phyloP scores from a whole-genome alignment of 495 filamentous ascomycete species.

The Beverwykella pulmonaria region DNA sequence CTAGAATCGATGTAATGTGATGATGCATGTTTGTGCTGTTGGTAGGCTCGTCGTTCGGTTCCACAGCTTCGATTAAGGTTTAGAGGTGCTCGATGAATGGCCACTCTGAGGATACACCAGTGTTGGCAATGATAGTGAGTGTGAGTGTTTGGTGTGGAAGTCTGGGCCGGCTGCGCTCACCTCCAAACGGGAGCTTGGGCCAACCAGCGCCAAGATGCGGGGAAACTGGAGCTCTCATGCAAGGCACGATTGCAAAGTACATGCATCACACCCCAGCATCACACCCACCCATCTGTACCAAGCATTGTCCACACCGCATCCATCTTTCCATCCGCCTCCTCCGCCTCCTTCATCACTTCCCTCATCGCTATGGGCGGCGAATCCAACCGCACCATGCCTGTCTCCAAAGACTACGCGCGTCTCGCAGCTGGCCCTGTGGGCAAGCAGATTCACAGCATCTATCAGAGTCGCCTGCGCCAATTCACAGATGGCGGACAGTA shows the following conservation, averaged over 20 bases:
- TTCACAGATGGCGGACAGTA: slow-evolving; percentile 85
- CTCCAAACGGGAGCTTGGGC: slow-evolving; percentile 3
- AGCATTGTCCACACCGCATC: background rate
- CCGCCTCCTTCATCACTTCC: background rate
- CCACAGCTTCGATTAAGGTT: too few species aligned
- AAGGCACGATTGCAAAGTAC: slow-evolving; percentile 9
- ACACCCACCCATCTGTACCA: background rate
- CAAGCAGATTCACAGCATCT: slow-evolving; percentile 84
- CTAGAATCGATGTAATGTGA: too few species aligned
- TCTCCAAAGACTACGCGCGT: slow-evolving; percentile 55
- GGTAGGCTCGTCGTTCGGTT: too few species aligned
- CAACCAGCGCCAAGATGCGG: slow-evolving; percentile 20
- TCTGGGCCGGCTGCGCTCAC: background rate
- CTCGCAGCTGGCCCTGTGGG: slow-evolving; percentile 67
- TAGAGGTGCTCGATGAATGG: background rate
- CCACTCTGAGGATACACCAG: background rate
- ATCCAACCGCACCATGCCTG: slow-evolving; percentile 38
- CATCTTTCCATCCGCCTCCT: background rate
- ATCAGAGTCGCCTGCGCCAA: slow-evolving; percentile 78
- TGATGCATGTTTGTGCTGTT: too few species aligned
- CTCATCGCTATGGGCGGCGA: slow-evolving; percentile 51
- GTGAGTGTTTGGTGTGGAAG: background rate
- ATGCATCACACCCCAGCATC: background rate
- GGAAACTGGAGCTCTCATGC: slow-evolving; percentile 22
- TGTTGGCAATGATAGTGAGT: too few species aligned